Conservation (phyloP, 306 rosid species). For the Parietaria judaica region DNA sequence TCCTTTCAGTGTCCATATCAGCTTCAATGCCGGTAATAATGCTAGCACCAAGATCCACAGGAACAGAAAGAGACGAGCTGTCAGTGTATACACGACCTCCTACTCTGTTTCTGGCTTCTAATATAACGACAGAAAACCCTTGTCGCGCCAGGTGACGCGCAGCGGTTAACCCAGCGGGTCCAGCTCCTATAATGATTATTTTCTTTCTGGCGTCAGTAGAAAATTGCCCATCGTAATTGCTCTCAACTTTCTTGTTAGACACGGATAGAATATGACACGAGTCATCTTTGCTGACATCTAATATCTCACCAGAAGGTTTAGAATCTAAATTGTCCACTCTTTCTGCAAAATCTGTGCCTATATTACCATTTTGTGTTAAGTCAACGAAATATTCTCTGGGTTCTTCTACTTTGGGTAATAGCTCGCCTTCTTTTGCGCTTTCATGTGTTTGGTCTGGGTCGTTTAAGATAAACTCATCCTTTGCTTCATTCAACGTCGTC, state of each 20-base stretch:
- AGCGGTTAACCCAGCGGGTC: conserved; percentile 99
- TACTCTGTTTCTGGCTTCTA: conserved; percentile 88
- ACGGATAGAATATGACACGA: conserved; percentile 25
- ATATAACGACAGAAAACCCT: conserved; percentile 67
- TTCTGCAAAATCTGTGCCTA: conserved; percentile 21
- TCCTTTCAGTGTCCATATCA: conserved; percentile 93
- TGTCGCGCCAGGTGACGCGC: conserved; percentile 95
- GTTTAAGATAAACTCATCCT: conserved; percentile 25
- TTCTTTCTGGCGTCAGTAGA: conserved; percentile 47
- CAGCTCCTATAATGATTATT: conserved; percentile 89
- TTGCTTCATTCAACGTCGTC: conserved; percentile 32
- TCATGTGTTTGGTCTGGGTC: conserved; percentile 26
- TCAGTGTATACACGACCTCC: conserved; percentile 98
- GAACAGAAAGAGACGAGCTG: conserved; percentile 81
- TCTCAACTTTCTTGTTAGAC: conserved; percentile 30
- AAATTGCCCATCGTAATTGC: conserved; percentile 26
- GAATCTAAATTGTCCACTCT: conserved; percentile 25
- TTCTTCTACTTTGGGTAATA: conserved; percentile 24
- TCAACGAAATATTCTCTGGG: conserved; percentile 28
- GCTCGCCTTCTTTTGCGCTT: conserved; percentile 29
- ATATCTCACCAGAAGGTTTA: conserved; percentile 29
- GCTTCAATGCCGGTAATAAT: conserved; percentile 99
- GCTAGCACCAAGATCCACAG: conserved; percentile 99
- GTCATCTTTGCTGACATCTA: conserved; percentile 35
- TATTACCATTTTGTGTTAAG: conserved; percentile 28